A percentile compares a stretch with the other conserved stretches of the same genome.
These are phyloP conservation scores for Knufia petricola DNA, from an alignment of 2,329 filamentous ascomycete genomes.

Conservation along the genomic window DNA sequence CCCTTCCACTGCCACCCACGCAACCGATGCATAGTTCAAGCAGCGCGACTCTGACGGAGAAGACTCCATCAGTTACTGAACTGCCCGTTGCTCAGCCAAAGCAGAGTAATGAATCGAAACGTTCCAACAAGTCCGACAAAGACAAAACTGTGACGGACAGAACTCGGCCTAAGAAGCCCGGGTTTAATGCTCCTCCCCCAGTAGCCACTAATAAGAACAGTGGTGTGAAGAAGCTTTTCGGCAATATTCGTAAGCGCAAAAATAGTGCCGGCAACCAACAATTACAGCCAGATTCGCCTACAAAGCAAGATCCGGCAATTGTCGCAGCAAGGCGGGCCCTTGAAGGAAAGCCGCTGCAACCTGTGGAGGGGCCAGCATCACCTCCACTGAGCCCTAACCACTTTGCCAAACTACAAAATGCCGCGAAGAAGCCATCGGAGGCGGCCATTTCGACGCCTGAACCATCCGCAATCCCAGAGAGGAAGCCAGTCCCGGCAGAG, in stretches of 20 bases:
- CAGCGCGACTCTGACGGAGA: not conserved
- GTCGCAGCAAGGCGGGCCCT: constrained; percentile 21
- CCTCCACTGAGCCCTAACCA: constrained; percentile 20
- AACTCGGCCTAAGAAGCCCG: constrained; percentile 7
- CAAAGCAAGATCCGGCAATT: constrained; percentile 17
- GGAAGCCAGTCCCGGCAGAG: not conserved
- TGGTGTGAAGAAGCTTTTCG: constrained; percentile 21
- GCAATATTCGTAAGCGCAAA: constrained; percentile 17
- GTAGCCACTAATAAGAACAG: constrained; percentile 11
- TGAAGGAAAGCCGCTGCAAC: constrained; percentile 20
- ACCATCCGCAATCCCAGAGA: constrained; percentile 19
- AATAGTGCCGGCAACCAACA: constrained; percentile 8
- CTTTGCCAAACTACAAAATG: constrained; percentile 15
- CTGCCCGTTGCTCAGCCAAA: not conserved
- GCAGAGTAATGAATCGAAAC: constrained; percentile 6
- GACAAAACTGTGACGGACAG: constrained; percentile 4
- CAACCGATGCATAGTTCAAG: not conserved
- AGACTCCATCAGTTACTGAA: constrained; percentile 5
- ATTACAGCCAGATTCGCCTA: constrained; percentile 11
- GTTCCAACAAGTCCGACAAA: constrained; percentile 1
- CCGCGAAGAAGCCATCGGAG: constrained; percentile 21
- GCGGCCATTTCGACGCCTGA: constrained; percentile 14
- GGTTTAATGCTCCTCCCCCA: constrained; percentile 8
- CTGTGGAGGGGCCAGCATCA: constrained; percentile 14
- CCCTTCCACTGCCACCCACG: not conserved